These are phyloP conservation scores for Coemansia brasiliensis DNA, from an alignment of 192 early-diverging fungal genomes.

Conservation along the genomic window DNA sequence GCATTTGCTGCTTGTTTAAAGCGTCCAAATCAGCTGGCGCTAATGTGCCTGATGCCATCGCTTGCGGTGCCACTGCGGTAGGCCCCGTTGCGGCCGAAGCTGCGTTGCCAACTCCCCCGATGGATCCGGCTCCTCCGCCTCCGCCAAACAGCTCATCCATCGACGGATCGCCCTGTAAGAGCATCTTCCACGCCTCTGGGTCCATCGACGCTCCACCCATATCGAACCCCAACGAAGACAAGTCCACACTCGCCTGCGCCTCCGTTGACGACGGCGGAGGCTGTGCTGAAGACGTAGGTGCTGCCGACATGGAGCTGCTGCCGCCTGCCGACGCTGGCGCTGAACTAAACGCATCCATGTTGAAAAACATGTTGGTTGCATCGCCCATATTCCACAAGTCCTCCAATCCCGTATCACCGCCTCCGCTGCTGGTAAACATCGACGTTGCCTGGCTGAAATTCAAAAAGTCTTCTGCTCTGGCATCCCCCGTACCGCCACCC, in stretches of 20 bases:
- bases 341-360: slow-evolving; percentile 52
- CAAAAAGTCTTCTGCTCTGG: slow-evolving; percentile 20
- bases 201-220: slow-evolving; percentile 32
- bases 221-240: slow-evolving; percentile 38
- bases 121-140: not conserved
- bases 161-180: slow-evolving; percentile 34
- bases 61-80: not conserved
- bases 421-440: slow-evolving; percentile 15
- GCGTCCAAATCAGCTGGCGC: slow-evolving; percentile 45
- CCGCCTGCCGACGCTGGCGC: slow-evolving; percentile 23
- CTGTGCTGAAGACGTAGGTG: not conserved
- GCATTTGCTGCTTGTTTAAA: slow-evolving; percentile 7
- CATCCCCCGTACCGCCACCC: slow-evolving; percentile 1
- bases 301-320: not conserved
- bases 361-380: slow-evolving; percentile 42
- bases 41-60: slow-evolving; percentile 20
- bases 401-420: slow-evolving; percentile 19
- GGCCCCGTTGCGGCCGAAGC: not conserved
- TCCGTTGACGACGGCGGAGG: not conserved
- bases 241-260: slow-evolving; percentile 13
- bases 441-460: slow-evolving; percentile 16
- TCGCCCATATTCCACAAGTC: slow-evolving; percentile 44
- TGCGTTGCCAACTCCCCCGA: not conserved
- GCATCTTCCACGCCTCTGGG: slow-evolving; percentile 36
- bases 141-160: slow-evolving; percentile 33